phyloP scores from a whole-genome alignment of 208 protist genomes.

The Angomonas deanei region DNA sequence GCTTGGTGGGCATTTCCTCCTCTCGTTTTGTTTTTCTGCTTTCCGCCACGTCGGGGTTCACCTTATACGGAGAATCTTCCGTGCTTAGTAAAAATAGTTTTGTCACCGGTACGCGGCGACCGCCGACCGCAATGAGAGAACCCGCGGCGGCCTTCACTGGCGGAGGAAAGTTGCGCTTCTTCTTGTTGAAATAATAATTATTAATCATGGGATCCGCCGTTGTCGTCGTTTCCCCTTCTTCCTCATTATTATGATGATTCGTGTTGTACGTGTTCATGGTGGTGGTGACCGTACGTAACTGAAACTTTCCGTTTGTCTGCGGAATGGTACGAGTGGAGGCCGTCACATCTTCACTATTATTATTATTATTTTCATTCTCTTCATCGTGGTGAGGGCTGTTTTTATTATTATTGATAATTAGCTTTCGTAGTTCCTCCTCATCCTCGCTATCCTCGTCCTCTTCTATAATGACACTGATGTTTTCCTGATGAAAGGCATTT shows the following conservation, averaged over 20 bases:
- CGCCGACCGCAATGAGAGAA: slow-evolving; percentile 61
- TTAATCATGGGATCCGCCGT: background rate
- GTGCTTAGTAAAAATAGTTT: slow-evolving; percentile 59
- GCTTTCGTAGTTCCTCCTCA: background rate
- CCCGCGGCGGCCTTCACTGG: slow-evolving; percentile 34
- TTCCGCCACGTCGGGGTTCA: too few relatives aligned
- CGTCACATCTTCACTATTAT: background rate
- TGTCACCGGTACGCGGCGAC: slow-evolving; percentile 70
- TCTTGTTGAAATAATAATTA: slow-evolving; percentile 5
- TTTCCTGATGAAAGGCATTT: background rate
- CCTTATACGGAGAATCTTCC: slow-evolving; percentile 16
- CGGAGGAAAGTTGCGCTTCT: slow-evolving; percentile 13
- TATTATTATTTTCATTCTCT: background rate
- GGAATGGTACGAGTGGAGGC: background rate
- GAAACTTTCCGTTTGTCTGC: background rate
- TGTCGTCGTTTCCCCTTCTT: background rate
- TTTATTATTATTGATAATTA: background rate
- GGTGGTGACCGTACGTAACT: background rate
- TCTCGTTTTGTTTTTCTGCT: background rate
- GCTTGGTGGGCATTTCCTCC: too few relatives aligned
- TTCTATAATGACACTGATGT: background rate
- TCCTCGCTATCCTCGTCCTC: too few relatives aligned
- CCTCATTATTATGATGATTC: background rate
- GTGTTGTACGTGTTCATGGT: too few relatives aligned
- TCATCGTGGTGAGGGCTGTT: background rate